phyloP scores from a whole-genome alignment of 805 yeast genomes.

The Yarrowia deformans region DNA sequence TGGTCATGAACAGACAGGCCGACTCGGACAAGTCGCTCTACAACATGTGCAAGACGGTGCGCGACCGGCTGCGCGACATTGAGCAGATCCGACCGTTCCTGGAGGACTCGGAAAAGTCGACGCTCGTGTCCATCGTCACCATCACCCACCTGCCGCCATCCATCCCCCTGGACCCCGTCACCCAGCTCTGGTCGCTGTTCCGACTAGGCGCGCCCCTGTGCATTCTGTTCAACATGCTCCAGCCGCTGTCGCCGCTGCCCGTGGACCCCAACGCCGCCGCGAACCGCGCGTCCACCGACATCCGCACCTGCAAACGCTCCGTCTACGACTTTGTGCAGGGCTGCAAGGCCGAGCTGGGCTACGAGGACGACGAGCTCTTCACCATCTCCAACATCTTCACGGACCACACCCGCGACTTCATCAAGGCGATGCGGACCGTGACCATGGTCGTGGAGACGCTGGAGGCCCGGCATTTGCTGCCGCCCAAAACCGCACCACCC shows the following conservation, averaged over 20 bases:
- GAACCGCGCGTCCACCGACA: constrained; percentile 64
- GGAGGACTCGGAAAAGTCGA: constrained; percentile 49
- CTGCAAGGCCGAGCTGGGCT: constrained; percentile 75
- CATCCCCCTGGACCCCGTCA: constrained; percentile 86
- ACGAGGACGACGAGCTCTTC: constrained; percentile 83
- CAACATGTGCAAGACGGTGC: constrained; percentile 66
- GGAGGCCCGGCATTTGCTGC: constrained; percentile 43
- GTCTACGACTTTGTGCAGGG: constrained; percentile 90
- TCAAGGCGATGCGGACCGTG: constrained; percentile 71
- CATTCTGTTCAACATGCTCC: constrained; percentile 75
- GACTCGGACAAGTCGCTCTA: constrained; percentile 63
- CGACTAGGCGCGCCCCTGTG: constrained; percentile 95
- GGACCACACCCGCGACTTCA: constrained; percentile 76
- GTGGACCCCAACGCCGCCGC: constrained; percentile 45
- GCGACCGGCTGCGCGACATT: constrained; percentile 62
- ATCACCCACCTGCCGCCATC: constrained; percentile 62
- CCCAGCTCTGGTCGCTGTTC: constrained; percentile 84
- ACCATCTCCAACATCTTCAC: constrained; percentile 89
- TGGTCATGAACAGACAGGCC: constrained; percentile 38
- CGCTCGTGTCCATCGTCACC: constrained; percentile 76
- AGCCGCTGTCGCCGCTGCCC: constrained; percentile 55
- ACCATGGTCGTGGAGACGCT: constrained; percentile 64
- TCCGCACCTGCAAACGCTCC: constrained; percentile 85
- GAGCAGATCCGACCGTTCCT: constrained; percentile 75
- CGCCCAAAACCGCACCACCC: constrained; percentile 48